Evolutionary conservation across 2,329 filamentous ascomycete species (phyloP), one percentile per base, ranked within the genome.

Genomic region (Coniella lustricola): DNA sequence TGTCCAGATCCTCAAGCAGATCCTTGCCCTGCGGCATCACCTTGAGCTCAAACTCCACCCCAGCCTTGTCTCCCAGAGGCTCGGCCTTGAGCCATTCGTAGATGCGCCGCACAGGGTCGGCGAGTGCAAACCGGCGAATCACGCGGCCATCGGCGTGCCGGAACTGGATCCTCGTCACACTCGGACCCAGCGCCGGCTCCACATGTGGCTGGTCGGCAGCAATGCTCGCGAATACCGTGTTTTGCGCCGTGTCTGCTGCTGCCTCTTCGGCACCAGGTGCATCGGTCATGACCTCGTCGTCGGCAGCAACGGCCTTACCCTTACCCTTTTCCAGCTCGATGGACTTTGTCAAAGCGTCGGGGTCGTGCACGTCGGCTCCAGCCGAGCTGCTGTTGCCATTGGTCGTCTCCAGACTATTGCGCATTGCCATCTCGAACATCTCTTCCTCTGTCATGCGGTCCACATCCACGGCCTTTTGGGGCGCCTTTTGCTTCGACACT

Each of bases 31-130:
- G 72, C 0, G 77, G 77, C 81, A 95, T 85, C 54, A 80, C 80
- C 64, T 93, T 90, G 56, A 98, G 76, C 64, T 97, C 91, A 67
- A 98, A 98, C 53, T 81, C 77, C 12, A 85, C 67, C 0, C 85
- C 87, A 25, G 79, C 77, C 65, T 89, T 91, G 58, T 85, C 89
- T 56, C 90, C 85, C 42, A 95, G 67, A 2, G 90, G 87, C 51
- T 85, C 82, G 1, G 90, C 85, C 70, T 97, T 98, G 55, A 98
- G 81, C 89, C 90, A 98, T 69, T 98, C 93, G 66, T 91, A 98
- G 39, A 98, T 82, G 12, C 87, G 81, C 48, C 81, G 77, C 12
- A 98, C 90, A 1, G 78, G 73, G 50, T 98, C 93, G 13, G 78
- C 66, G 3, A 90, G 67, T 9, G 74, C 72, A 67, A 98, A 98